A percentile compares a stretch with the other conserved stretches of the same genome.
phyloP scores from a whole-genome alignment of 495 filamentous ascomycete genomes.

The Clohesyomyces aquaticus region DNA sequence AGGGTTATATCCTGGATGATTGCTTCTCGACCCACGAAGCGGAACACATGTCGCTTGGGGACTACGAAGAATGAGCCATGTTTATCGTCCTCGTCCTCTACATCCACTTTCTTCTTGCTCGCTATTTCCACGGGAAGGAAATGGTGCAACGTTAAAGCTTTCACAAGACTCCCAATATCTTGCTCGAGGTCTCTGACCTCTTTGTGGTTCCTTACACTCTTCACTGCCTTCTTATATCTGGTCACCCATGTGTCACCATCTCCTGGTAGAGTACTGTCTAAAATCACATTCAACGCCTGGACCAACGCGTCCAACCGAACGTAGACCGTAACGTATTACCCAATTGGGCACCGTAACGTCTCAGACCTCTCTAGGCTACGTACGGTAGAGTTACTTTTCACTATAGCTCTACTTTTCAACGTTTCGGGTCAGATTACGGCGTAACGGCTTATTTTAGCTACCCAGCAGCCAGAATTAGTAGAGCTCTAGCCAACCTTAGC shows the following conservation, averaged over 20 bases:
- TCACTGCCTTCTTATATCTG: not conserved
- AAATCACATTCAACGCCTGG: not conserved
- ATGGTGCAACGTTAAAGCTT: constrained; percentile 9
- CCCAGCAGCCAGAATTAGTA: no score
- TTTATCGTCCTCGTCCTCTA: not conserved
- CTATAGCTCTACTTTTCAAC: no score
- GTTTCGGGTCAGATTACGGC: no score
- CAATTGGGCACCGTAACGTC: no score
- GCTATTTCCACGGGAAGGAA: not conserved
- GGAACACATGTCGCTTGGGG: not conserved
- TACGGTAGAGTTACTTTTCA: no score
- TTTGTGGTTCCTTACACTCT: constrained; percentile 3
- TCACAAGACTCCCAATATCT: not conserved
- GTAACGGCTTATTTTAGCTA: no score
- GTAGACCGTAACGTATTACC: no score
- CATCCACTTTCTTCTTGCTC: not conserved
- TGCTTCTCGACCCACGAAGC: not conserved
- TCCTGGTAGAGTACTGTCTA: not conserved
- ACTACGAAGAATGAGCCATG: not conserved
- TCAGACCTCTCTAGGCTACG: no score
- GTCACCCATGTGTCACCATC: not conserved
- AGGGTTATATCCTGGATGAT: not conserved
- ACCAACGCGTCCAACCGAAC: no score
- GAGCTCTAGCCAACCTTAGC: no score
- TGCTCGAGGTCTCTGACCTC: not conserved